Evolutionary conservation across 192 early-diverging fungal species (phyloP).

Genomic region (Coemansia sp.): DNA sequence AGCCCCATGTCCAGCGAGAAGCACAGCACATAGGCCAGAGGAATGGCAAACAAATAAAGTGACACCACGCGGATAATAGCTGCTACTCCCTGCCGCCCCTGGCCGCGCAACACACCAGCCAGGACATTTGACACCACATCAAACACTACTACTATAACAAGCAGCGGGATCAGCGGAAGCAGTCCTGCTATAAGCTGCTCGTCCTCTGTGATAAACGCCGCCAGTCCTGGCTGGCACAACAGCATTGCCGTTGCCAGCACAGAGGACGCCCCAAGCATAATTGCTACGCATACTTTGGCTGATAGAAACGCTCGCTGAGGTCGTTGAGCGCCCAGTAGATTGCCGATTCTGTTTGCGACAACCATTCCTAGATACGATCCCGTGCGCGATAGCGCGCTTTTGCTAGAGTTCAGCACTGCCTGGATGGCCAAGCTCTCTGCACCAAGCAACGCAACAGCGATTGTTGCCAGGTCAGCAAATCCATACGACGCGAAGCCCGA

Average conservation of each 20-base stretch:
- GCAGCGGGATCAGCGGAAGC: conserved; percentile 28
- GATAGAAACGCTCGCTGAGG: conserved; percentile 24
- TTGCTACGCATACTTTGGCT: conserved; percentile 46
- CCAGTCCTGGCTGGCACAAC: conserved; percentile 49
- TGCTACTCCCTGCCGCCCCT: conserved; percentile 53
- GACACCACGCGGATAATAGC: conserved; percentile 48
- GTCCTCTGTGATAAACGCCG: conserved; percentile 52
- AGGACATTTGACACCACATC: conserved; percentile 60
- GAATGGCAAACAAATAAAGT: conserved; percentile 52
- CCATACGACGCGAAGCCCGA: conserved; percentile 48
- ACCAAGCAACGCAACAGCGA: conserved; percentile 76
- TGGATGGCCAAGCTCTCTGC: conserved; percentile 76
- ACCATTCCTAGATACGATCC: conserved; percentile 72
- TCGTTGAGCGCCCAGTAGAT: conserved; percentile 61
- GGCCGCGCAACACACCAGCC: conserved; percentile 55
- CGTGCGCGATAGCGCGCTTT: conserved; percentile 65
- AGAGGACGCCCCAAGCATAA: conserved; percentile 42
- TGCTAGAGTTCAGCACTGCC: conserved; percentile 70
- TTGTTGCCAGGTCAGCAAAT: conserved; percentile 65
- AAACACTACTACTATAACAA: conserved; percentile 31
- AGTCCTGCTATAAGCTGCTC: conserved; percentile 11
- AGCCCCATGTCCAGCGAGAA: conserved; percentile 56
- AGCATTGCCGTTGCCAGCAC: conserved; percentile 53
- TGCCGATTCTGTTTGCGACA: conserved; percentile 75
- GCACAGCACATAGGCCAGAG: conserved; percentile 49